A percentile compares a stretch with the other conserved stretches of the same genome.
phyloP scores from a whole-genome alignment of 192 early-diverging fungal genomes.

The Backusella luteola region DNA sequence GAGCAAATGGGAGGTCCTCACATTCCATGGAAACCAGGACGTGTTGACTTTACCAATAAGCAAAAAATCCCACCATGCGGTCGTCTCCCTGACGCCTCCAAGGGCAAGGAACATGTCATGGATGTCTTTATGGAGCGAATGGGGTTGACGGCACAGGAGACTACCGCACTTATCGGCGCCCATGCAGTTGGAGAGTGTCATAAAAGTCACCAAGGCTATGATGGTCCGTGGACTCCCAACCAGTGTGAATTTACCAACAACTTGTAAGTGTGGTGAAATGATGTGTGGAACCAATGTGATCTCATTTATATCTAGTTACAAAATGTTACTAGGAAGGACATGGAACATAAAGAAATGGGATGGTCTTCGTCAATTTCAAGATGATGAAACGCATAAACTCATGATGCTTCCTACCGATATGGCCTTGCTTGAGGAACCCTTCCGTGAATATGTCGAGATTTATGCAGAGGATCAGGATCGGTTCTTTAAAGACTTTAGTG shows the following conservation, averaged over 20 bases:
- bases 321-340: conserved; percentile 24
- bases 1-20: conserved; percentile 69
- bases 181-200: conserved; percentile 68
- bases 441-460: conserved; percentile 55
- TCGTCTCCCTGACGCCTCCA: conserved; percentile 63
- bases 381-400: conserved; percentile 33
- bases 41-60: conserved; percentile 49
- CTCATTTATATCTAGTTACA: conserved; percentile 23
- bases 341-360: conserved; percentile 38
- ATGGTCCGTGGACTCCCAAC: conserved; percentile 49
- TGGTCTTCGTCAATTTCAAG: conserved; percentile 37
- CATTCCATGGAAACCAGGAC: conserved; percentile 57
- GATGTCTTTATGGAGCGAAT: conserved; percentile 58
- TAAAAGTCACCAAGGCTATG: conserved; percentile 56
- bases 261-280: conserved; percentile 32
- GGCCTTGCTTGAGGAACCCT: conserved; percentile 62
- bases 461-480: conserved; percentile 66
- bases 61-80: conserved; percentile 58
- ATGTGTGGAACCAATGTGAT: not conserved
- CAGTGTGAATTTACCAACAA: conserved; percentile 44
- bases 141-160: conserved; percentile 70
- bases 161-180: conserved; percentile 65
- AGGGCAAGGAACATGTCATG: conserved; percentile 53
- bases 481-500: conserved; percentile 61
- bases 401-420: conserved; percentile 78